Evolutionary conservation across 306 rosid species (phyloP).

Genomic region (Purshia tridentata): DNA sequence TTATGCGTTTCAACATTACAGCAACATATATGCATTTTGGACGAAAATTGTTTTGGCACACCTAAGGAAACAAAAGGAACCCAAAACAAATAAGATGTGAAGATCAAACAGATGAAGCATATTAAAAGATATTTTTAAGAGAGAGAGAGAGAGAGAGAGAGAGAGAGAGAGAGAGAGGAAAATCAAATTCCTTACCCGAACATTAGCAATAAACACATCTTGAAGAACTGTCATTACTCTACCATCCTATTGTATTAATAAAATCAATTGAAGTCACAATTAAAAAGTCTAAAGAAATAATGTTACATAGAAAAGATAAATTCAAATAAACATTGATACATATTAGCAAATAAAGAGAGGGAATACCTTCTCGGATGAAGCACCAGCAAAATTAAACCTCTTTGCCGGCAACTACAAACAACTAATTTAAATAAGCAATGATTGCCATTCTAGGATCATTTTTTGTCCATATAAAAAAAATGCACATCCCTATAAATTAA

Average conservation of each 20-base stretch:
- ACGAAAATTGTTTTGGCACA: constrained; percentile 56
- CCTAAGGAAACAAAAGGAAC: constrained; percentile 39
- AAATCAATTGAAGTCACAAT: constrained; percentile 20
- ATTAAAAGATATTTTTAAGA: neutral
- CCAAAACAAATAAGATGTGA: constrained; percentile 11
- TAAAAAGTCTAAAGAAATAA: constrained; percentile 11
- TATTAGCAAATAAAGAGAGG: constrained; percentile 12
- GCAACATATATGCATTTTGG: constrained; percentile 88
- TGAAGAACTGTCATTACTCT: constrained; percentile 54
- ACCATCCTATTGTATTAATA: constrained; percentile 46
- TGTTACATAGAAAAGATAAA: constrained; percentile 2
- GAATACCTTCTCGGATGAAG: constrained; percentile 51
- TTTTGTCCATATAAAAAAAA: neutral
- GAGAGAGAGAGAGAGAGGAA: neutral
- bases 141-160: constrained; percentile 17
- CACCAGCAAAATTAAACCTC: constrained; percentile 32
- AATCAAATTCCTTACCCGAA: constrained; percentile 50
- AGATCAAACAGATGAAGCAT: constrained; percentile 20
- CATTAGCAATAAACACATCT: constrained; percentile 78
- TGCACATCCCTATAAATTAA: neutral
- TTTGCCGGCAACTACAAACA: constrained; percentile 48
- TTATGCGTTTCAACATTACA: constrained; percentile 83
- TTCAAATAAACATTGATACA: neutral
- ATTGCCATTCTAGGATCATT: no score
- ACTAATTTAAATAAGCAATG: neutral